Conservation (phyloP, 192 early-diverging fungal species). For the Allomyces arbusculus region DNA sequence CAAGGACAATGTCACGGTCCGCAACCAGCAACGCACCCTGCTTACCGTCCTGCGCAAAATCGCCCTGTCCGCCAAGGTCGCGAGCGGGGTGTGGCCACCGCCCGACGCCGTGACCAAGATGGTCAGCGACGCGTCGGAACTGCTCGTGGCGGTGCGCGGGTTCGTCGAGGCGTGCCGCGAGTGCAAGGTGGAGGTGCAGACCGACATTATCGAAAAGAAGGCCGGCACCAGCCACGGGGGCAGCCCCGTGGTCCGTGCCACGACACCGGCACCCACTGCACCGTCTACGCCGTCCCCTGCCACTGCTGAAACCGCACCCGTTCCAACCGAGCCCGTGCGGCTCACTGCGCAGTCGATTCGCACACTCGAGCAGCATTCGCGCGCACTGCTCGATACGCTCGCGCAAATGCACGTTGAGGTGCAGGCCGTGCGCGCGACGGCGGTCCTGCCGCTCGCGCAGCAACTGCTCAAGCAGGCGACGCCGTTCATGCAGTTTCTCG, state of each 20-base stretch:
- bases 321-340: too few relatives aligned
- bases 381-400: neutral
- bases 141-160: slow-evolving; percentile 47
- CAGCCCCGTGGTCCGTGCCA: too few relatives aligned
- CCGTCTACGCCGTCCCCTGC: too few relatives aligned
- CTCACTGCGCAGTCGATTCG: slow-evolving; percentile 6
- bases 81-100: slow-evolving; percentile 69
- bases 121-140: slow-evolving; percentile 47
- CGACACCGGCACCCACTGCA: too few relatives aligned
- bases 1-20: slow-evolving; percentile 27
- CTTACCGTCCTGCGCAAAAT: slow-evolving; percentile 66
- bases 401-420: neutral
- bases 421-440: neutral
- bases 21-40: slow-evolving; percentile 49
- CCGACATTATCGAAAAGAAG: too few relatives aligned
- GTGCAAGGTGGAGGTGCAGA: slow-evolving; percentile 10
- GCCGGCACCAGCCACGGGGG: too few relatives aligned
- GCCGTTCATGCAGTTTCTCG: slow-evolving; percentile 27
- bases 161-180: slow-evolving; percentile 54
- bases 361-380: slow-evolving; percentile 5
- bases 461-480: slow-evolving; percentile 26
- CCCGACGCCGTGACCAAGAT: slow-evolving; percentile 58
- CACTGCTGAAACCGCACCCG: too few relatives aligned
- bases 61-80: slow-evolving; percentile 58
- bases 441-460: slow-evolving; percentile 10